Evolutionary conservation across 192 early-diverging fungal species (phyloP).

Genomic region (Ramicandelaber brevisporus): DNA sequence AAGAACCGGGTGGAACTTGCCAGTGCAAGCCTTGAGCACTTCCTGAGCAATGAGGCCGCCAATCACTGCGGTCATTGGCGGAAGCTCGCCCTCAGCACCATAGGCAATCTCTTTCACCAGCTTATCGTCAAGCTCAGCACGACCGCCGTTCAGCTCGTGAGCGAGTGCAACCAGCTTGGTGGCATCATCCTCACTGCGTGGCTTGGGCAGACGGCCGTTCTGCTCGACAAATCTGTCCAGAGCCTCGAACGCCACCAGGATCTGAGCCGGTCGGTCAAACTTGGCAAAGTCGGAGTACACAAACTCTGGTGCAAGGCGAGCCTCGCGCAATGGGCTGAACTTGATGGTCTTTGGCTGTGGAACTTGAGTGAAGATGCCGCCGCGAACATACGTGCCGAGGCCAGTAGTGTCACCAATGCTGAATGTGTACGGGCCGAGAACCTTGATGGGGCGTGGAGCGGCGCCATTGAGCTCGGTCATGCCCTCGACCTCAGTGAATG

Average conservation of each 20-base stretch:
- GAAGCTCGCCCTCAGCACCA: slow-evolving; percentile 70
- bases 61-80: slow-evolving; percentile 89
- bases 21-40: slow-evolving; percentile 92
- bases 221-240: slow-evolving; percentile 54
- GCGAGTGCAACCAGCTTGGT: slow-evolving; percentile 42
- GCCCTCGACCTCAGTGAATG: slow-evolving; percentile 78
- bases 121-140: slow-evolving; percentile 63
- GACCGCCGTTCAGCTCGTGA: slow-evolving; percentile 43
- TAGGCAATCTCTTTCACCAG: slow-evolving; percentile 67
- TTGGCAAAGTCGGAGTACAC: slow-evolving; percentile 88
- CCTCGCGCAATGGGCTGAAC: slow-evolving; percentile 52
- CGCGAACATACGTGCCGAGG: slow-evolving; percentile 47
- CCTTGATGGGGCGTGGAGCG: slow-evolving; percentile 55
- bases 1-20: slow-evolving; percentile 79
- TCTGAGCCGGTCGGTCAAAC: slow-evolving; percentile 84
- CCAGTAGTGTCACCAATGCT: slow-evolving; percentile 72
- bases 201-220: slow-evolving; percentile 48
- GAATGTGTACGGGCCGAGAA: slow-evolving; percentile 88
- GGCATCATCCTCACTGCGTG: slow-evolving; percentile 69
- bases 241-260: slow-evolving; percentile 85
- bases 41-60: slow-evolving; percentile 95
- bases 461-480: slow-evolving; percentile 72
- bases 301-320: slow-evolving; percentile 57
- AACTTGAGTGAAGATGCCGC: slow-evolving; percentile 90
- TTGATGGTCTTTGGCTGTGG: slow-evolving; percentile 64